A percentile compares a stretch with the other conserved stretches of the same genome.
Evolutionary conservation across 2,329 filamentous ascomycete genomes (phyloP).

Genomic region (Ilyonectria robusta): DNA sequence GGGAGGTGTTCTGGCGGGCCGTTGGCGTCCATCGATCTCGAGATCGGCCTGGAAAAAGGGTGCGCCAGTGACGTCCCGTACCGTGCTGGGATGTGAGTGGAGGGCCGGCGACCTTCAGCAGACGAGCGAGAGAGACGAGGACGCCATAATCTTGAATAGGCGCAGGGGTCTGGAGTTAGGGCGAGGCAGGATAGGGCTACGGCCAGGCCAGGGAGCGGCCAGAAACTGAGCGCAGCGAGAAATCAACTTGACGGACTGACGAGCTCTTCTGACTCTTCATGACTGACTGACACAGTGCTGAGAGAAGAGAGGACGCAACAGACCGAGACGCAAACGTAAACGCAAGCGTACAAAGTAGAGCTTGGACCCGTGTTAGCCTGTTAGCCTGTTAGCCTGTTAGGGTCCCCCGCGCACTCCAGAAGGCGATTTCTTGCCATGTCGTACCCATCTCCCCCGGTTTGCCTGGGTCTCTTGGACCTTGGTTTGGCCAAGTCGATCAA

Average conservation of each 20-base stretch:
- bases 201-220: conserved; percentile 8
- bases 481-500: neutral
- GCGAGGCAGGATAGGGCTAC: conserved; percentile 28
- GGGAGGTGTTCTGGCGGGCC: conserved; percentile 41
- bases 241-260: neutral
- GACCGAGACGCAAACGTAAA: neutral
- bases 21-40: conserved; percentile 47
- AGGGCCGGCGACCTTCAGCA: conserved; percentile 14
- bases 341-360: neutral
- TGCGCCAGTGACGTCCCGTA: conserved; percentile 46
- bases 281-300: conserved; percentile 15
- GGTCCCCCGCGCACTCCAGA: neutral
- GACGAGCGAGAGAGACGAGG: conserved; percentile 26
- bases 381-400: neutral
- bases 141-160: conserved; percentile 41
- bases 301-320: neutral
- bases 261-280: neutral
- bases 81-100: conserved; percentile 41
- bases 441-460: neutral
- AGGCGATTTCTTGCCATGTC: neutral
- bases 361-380: neutral
- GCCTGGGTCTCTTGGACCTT: neutral
- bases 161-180: conserved; percentile 27
- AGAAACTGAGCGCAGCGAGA: neutral
- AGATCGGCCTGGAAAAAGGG: conserved; percentile 45